phyloP scores from a whole-genome alignment of 108 stramenopile genomes.

The Nannochloropsis gaditana region DNA sequence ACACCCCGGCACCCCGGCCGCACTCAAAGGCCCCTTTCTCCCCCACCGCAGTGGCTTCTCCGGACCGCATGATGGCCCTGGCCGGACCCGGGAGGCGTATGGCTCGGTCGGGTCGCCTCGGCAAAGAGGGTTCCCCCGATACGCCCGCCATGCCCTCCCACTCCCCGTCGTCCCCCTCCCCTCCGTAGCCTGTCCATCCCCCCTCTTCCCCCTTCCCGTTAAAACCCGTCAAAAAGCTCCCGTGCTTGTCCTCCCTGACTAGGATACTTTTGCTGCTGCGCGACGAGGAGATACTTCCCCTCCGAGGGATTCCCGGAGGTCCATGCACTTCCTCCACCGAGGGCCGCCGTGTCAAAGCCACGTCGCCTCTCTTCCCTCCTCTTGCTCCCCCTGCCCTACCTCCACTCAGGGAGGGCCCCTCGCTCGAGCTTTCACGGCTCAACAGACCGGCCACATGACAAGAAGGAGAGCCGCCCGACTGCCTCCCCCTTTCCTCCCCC shows the following conservation, averaged over 20 bases:
- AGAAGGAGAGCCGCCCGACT: too few relatives aligned
- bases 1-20: too few relatives aligned
- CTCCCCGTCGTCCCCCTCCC: background rate
- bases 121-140: too few relatives aligned
- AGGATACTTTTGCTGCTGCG: background rate
- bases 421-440: too few relatives aligned
- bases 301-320: background rate
- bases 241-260: slow-evolving; percentile 6
- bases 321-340: background rate
- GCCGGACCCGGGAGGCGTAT: too few relatives aligned
- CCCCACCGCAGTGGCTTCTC: too few relatives aligned
- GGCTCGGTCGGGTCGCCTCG: too few relatives aligned
- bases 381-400: background rate
- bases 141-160: background rate
- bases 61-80: too few relatives aligned
- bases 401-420: too few relatives aligned
- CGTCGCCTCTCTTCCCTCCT: background rate
- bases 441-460: too few relatives aligned
- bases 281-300: background rate
- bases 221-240: background rate
- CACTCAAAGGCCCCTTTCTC: too few relatives aligned
- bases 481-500: too few relatives aligned
- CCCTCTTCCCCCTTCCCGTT: background rate
- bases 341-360: background rate
- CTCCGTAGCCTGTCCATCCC: background rate